These are phyloP conservation scores for Trichosporon sp. DNA, from an alignment of 1,284 basidiomycete species.

Conservation along the genomic window DNA sequence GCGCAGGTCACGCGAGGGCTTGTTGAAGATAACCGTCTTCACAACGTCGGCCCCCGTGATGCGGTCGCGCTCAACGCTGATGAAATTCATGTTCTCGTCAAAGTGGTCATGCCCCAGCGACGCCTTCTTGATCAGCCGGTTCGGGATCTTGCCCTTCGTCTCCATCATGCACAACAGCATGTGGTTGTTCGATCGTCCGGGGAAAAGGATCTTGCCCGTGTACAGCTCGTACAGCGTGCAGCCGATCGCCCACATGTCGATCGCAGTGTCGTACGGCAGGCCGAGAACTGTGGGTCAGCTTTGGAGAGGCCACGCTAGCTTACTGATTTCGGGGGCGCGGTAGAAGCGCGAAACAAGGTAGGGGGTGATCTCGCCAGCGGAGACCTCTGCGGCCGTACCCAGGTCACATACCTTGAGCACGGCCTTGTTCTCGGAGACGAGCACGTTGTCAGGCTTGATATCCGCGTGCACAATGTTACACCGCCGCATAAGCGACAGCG, in stretches of 20 bases:
- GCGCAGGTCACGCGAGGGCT: conserved; percentile 74
- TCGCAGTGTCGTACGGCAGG: conserved; percentile 83
- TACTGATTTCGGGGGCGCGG: conserved; percentile 97
- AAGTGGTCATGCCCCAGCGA: conserved; percentile 90
- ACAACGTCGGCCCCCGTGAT: conserved; percentile 73
- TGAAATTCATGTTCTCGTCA: conserved; percentile 66
- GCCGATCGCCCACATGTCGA: conserved; percentile 96
- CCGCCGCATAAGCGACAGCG: conserved; percentile 79
- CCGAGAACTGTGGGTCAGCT: conserved; percentile 69
- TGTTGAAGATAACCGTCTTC: conserved; percentile 76
- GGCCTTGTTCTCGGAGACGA: conserved; percentile 93
- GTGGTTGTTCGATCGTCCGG: conserved; percentile 94
- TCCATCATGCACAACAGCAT: conserved; percentile 98
- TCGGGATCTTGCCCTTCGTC: conserved; percentile 86
- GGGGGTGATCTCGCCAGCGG: conserved; percentile 88
- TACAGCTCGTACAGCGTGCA: conserved; percentile 98
- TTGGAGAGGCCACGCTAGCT: conserved; percentile 31
- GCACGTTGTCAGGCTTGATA: conserved; percentile 93
- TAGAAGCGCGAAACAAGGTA: conserved; percentile 98
- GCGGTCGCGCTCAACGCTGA: conserved; percentile 73
- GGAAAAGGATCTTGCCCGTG: conserved; percentile 97
- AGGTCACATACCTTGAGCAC: conserved; percentile 92
- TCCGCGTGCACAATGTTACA: conserved; percentile 95
- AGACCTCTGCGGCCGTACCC: conserved; percentile 88
- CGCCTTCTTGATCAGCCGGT: conserved; percentile 89